Evolutionary conservation across 1,284 basidiomycete species (phyloP).

Genomic region (Trichosporon inkin): DNA sequence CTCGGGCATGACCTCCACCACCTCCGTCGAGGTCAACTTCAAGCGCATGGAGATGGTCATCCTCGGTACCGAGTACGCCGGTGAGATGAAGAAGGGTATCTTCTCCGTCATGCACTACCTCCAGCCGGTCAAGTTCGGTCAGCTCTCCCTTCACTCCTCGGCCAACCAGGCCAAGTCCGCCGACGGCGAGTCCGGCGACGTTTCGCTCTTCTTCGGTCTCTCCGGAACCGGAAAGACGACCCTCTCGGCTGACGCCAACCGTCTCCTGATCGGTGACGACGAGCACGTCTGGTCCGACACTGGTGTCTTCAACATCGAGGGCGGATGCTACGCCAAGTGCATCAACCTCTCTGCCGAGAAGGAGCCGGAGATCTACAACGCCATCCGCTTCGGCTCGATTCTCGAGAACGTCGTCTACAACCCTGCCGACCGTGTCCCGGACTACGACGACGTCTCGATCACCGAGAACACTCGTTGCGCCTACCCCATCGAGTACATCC

Average conservation of each 20-base stretch:
- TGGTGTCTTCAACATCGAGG: slow-evolving; percentile 99
- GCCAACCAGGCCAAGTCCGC: slow-evolving; percentile 62
- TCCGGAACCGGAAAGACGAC: slow-evolving; percentile 99
- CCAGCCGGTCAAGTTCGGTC: slow-evolving; percentile 97
- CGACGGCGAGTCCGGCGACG: slow-evolving; percentile 84
- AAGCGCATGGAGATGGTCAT: slow-evolving; percentile 99
- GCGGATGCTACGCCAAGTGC: slow-evolving; percentile 98
- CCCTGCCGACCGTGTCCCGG: slow-evolving; percentile 75
- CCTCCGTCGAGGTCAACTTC: slow-evolving; percentile 99
- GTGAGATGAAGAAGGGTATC: slow-evolving; percentile 99
- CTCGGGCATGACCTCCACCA: slow-evolving; percentile 98
- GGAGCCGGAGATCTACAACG: slow-evolving; percentile 96
- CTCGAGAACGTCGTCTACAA: slow-evolving; percentile 99
- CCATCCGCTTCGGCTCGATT: slow-evolving; percentile 92
- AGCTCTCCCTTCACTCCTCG: slow-evolving; percentile 97
- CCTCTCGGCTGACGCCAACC: slow-evolving; percentile 85
- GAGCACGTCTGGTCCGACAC: slow-evolving; percentile 97
- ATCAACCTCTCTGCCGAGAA: slow-evolving; percentile 93
- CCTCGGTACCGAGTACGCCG: slow-evolving; percentile 98
- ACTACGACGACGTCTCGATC: slow-evolving; percentile 95
- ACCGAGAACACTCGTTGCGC: slow-evolving; percentile 99
- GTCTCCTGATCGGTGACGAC: slow-evolving; percentile 90
- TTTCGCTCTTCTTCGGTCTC: slow-evolving; percentile 98
- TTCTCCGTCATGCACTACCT: slow-evolving; percentile 99
- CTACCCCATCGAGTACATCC: slow-evolving; percentile 95